Conservation (phyloP, 768 basidiomycete species). For the Daedaleopsis sinensis region DNA sequence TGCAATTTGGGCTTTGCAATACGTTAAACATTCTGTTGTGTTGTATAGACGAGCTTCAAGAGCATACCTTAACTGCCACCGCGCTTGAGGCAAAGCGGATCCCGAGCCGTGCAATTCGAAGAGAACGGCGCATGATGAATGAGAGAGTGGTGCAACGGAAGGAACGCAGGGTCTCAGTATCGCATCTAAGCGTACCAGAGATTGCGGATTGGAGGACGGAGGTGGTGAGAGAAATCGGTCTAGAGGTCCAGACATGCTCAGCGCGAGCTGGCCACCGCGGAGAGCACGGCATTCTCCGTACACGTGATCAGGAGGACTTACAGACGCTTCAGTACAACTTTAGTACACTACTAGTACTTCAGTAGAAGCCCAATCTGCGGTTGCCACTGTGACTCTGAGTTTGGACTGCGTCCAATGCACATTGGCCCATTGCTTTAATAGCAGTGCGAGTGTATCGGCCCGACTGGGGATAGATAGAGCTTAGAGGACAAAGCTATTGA, state of each 20-base stretch:
- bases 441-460: neutral
- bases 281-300: neutral
- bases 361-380: no score
- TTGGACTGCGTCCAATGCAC: no score
- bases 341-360: no score
- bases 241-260: neutral
- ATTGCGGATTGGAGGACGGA: neutral
- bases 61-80: conserved; percentile 22
- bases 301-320: neutral
- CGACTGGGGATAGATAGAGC: no score
- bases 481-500: neutral
- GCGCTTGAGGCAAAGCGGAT: conserved; percentile 25
- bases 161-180: neutral
- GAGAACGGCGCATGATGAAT: conserved; percentile 15
- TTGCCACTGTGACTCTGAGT: no score
- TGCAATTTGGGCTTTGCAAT: conserved; percentile 6
- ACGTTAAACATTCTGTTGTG: neutral
- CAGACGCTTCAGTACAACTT: no score
- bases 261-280: neutral
- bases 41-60: conserved; percentile 1
- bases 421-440: no score
- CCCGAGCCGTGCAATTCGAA: conserved; percentile 19
- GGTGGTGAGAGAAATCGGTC: neutral
- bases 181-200: conserved; percentile 6
- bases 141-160: neutral